Conservation (phyloP, 345 rosid species). For the Camelina neglecta region DNA sequence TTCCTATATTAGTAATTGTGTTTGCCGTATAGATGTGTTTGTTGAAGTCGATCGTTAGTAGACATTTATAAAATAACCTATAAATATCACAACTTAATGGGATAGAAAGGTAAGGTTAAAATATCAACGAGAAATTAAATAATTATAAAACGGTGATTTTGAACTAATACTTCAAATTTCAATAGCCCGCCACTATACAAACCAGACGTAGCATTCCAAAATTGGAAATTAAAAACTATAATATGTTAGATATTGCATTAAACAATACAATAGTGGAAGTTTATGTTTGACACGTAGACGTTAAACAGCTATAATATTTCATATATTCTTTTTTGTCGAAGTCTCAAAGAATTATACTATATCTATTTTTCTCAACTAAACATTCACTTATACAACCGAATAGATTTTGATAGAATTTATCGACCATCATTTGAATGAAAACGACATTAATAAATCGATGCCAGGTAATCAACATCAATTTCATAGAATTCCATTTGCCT, state of each 20-base stretch:
- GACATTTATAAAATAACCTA: neutral
- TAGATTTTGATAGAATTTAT: neutral
- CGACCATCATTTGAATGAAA: neutral
- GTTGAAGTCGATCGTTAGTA: neutral
- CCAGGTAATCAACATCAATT: conserved; percentile 31
- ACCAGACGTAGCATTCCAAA: too few relatives aligned
- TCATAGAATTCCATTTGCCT: conserved; percentile 33
- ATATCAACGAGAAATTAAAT: too few relatives aligned
- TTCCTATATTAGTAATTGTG: neutral
- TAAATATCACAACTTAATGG: neutral
- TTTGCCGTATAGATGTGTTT: conserved; percentile 3
- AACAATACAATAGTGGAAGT: too few relatives aligned
- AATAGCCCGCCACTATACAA: too few relatives aligned
- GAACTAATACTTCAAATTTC: too few relatives aligned
- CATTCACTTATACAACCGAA: conserved; percentile 4
- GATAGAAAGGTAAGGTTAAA: too few relatives aligned
- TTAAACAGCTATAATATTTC: too few relatives aligned
- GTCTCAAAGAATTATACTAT: neutral
- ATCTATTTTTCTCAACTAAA: neutral
- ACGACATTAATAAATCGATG: neutral
- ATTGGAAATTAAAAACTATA: too few relatives aligned
- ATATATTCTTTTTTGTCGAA: too few relatives aligned
- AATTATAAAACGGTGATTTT: too few relatives aligned
- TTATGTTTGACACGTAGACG: too few relatives aligned
- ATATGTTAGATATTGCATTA: too few relatives aligned